Evolutionary conservation across 768 basidiomycete genomes (phyloP), one percentile per base, ranked within the genome.

Genomic region (Trametes cingulata): DNA sequence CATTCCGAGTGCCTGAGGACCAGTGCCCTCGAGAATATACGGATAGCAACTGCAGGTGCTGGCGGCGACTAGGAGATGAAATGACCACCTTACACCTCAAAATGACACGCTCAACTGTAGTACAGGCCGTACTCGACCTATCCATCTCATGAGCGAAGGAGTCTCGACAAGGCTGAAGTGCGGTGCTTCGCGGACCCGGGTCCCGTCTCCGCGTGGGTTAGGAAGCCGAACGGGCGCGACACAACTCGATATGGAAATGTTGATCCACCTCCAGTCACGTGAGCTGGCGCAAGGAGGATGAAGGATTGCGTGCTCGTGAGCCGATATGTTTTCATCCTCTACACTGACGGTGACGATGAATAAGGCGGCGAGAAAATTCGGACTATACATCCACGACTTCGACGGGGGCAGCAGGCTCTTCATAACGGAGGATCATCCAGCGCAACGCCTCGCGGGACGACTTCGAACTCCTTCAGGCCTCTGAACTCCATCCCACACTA

Each of bases 301-400:
- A 19, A 49, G 19, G 53, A 60, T 60, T 52, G 52, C 59, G 59
- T 60, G 59, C 59, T 60, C 49, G 29, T 60, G 59, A 60, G 59
- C 59, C 36, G 37, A 25, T 27, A 60, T 50, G 59, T 50, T 43
- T 50, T 49, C 59, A 47, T 53, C 15, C 46, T 19, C 52, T 27
- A 25, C 48, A 20, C 52, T 55, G 46, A 60, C 58, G 20, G 17
- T 24, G 10, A 25, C 40, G 36, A 59, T 53, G 58, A 47, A 52
- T 46, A 40, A 46, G 25, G 20, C 14, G 13, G 15, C 51, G 20
- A 57, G 39, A 49, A 57, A 48, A 12, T 33, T 29, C 39, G 22
- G 12, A 10, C 27, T 17, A 37, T 3, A 33, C 46, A 35, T 39
- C 45, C 19, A 15, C 35, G 24, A 33, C 20, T 12, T 20, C 15